Base-by-base conservation (phyloP, 345 rosid genomes). In the Odontarrhena argentea region DNA sequence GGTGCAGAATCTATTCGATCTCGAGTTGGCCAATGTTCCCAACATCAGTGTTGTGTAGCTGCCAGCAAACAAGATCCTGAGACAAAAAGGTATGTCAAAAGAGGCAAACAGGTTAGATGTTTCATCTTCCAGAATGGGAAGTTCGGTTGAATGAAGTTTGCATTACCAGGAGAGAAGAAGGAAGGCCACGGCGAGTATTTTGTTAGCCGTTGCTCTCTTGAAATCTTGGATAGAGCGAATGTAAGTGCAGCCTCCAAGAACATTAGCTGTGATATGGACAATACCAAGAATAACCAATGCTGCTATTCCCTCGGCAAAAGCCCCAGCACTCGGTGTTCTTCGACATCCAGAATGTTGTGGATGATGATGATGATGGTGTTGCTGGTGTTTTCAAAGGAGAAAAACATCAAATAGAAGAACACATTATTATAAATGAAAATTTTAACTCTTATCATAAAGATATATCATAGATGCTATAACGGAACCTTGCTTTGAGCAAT, bases 111-210 rank as follows among this genome's bases (percentile, higher is more conserved):
- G 28, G 28, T 25, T 8, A n/a, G 32, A 26, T 13, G 1, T 34
- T 3, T n/a, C 32, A 28, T 61, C 9, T 52, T 58, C 2, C 15
- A 28, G 9, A 57, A 12, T 32, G 12, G 4, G 0, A 35, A 36
- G 6, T 11, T 11, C 26, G 53, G 77, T 70, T 87, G 79, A 87
- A 85, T 62, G 30, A 83, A 67, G 30, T 37, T 37, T 74, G 37
- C 41, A 15, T 40, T 84, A 92, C 96, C 97, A 93, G 9, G 97
- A 82, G 72, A 90, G 80, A 65, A 87, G 57, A 70, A 85, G 86
- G 60, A 96, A 86, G 60, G 85, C 84, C 1, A 85, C 79, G 0
- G 98, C 90, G 9, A 92, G 66, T 70, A 85, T 91, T 79, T 74
- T 89, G 70, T 89, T 87, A 3, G 96, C 80, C 0, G 96, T 65